A percentile compares a stretch with the other conserved stretches of the same genome.
Evolutionary conservation across 345 rosid species (phyloP).

Genomic region (Euphorbia tirucalli): DNA sequence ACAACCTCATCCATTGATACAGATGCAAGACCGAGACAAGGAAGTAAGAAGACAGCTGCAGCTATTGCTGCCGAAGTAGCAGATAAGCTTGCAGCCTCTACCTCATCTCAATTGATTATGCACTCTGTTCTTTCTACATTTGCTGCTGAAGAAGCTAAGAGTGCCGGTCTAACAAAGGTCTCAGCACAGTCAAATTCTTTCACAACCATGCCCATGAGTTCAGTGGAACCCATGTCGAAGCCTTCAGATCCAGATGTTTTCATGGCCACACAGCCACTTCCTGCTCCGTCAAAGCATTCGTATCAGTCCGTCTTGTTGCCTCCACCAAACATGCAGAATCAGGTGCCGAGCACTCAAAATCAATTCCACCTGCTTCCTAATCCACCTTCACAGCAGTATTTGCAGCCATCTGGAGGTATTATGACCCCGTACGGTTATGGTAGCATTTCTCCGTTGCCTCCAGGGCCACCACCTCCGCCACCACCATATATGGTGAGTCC

Average conservation of each 20-base stretch:
- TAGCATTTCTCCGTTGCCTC: conserved; percentile 55
- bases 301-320: conserved; percentile 42
- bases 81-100: conserved; percentile 81
- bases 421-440: conserved; percentile 56
- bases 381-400: conserved; percentile 51
- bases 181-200: conserved; percentile 32
- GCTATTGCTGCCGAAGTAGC: conserved; percentile 96
- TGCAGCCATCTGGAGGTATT: conserved; percentile 53
- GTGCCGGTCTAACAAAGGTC: conserved; percentile 40
- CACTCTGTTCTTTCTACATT: conserved; percentile 83
- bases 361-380: conserved; percentile 62
- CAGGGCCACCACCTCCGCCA: conserved; percentile 54
- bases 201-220: conserved; percentile 17
- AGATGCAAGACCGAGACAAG: conserved; percentile 42
- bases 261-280: conserved; percentile 38
- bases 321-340: conserved; percentile 44
- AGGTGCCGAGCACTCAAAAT: conserved; percentile 46
- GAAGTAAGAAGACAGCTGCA: conserved; percentile 70
- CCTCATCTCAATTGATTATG: conserved; percentile 91
- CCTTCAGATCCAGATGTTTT: conserved; percentile 48
- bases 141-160: conserved; percentile 90
- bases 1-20: conserved; percentile 29
- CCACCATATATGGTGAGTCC: conserved; percentile 44
- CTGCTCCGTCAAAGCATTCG: conserved; percentile 36
- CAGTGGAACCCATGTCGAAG: conserved; percentile 34